Evolutionary conservation across 352 stramenopile species (phyloP), one percentile per base, ranked within the genome.

Genomic region (Thalassiosira livingstoniorum): DNA sequence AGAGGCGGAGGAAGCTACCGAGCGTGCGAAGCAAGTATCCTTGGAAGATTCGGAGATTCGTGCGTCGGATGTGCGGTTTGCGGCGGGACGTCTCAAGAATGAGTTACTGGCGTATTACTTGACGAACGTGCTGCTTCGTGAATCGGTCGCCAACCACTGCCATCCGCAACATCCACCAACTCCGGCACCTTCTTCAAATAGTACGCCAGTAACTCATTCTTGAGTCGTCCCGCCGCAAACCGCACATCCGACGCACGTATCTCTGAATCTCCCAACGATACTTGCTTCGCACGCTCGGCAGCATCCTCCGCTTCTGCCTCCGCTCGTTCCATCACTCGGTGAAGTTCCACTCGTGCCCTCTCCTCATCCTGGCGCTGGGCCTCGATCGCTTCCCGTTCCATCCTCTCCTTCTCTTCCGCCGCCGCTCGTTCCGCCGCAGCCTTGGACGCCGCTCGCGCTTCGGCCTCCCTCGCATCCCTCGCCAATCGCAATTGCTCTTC

Each of bases 111-210:
- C 76, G 10, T 58, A 75, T 29, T 83, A 83, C n/a, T n/a, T n/a
- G n/a, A n/a, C 11, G 54, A 61, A 15, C 88, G 60, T 51, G 78
- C 80, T 31, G 86, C 86, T 82, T 93, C 88, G 55, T 93, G 88
- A 34, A 93, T 65, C 23, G 86, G 78, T 25, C 72, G 70, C 88
- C 88, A 93, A 27, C 78, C 82, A 15, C 45, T 37, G 51, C 45
- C 63, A 54, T 85, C 78, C 7, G 54, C 70, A 21, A 55, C 62
- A 57, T 79, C 68, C 1, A 75, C 45, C 76, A 78, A 75, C 58
- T 66, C 62, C n/a, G 76, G 76, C 23, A 47, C 35, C 37, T 53
- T 32, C 25, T 60, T 54, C 23, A 83, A 70, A 23, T 83, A 83
- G n/a, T 75, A 58, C 10, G 76, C 76, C 4, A 83, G 54, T 47